Evolutionary conservation across 257 asterid genomes (phyloP), one percentile per base, ranked within the genome.

Genomic region (Datura wrightii): DNA sequence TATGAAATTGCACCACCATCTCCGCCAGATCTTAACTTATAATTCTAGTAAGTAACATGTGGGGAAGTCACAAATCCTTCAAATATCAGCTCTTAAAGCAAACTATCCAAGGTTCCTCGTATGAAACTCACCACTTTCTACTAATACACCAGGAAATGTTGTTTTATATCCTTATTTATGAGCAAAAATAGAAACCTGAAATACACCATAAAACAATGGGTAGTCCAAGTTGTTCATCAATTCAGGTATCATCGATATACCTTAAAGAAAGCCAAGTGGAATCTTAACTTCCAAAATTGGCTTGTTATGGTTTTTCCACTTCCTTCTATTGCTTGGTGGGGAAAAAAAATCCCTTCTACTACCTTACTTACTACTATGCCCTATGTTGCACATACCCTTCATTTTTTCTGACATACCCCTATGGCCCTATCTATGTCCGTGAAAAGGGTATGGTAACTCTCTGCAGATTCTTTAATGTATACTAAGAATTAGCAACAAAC

Each of bases 391-490:
- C 2, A 39, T 14, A 60, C 6, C 37, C 36, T 60, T 60, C 39
- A 60, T 60, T 19, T 24, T 37, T 9, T 24, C 31, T 60, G 37
- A 60, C 36, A 4, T 60, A 60, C 14, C 67, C 67, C 67, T 60
- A 4, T 60, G 19, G 6, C 67, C 67, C 67, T 60, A 10, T 60
- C 67, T n/a, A 60, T 24, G 37, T 37, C 14, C 36, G 59, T 19
- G 11, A 60, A n/a, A 60, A 60, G 14, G 14, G 67, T 60, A 39
- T 19, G 37, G 67, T 10, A 60, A 60, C 66, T n/a, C 19, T 46
- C 54, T 72, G 58, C 80, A 72, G 58, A 74, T 74, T 74, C 80
- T 74, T 74, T 42, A 74, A 46, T n/a, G 18, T 34, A 46, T 19
- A 74, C 10, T 74, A 46, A 46, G 41, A 48, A 11, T 11, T 11